phyloP scores from a whole-genome alignment of 2,329 filamentous ascomycete species.

The Aspergillus sp. region DNA sequence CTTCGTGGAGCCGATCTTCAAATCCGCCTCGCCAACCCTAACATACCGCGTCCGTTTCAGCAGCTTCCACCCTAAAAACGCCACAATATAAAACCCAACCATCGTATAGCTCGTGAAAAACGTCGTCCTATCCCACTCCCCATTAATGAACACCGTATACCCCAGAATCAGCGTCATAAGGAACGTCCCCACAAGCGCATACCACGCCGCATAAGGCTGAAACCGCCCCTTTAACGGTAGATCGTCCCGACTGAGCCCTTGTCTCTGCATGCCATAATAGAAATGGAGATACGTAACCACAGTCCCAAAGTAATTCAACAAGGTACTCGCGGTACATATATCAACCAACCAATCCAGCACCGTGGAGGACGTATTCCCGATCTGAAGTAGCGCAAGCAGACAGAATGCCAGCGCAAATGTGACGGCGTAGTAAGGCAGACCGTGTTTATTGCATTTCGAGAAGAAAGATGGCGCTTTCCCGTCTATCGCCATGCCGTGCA shows the following conservation, averaged over 20 bases:
- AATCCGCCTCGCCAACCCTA: constrained; percentile 57
- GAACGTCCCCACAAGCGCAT: constrained; percentile 60
- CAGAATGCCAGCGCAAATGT: background rate
- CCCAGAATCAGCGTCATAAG: constrained; percentile 71
- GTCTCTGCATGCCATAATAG: constrained; percentile 61
- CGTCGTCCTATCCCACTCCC: constrained; percentile 61
- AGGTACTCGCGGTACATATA: background rate
- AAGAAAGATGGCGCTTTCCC: background rate
- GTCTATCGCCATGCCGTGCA: background rate
- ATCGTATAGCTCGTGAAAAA: constrained; percentile 71
- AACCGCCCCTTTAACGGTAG: constrained; percentile 67
- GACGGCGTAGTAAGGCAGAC: constrained; percentile 1
- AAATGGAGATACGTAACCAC: constrained; percentile 67
- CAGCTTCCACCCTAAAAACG: constrained; percentile 69
- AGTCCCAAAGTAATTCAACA: background rate
- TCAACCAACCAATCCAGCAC: constrained; percentile 2
- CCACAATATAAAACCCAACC: constrained; percentile 63
- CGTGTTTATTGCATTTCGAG: background rate
- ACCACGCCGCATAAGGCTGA: constrained; percentile 71
- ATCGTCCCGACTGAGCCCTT: constrained; percentile 64
- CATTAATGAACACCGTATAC: constrained; percentile 68
- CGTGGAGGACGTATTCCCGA: background rate
- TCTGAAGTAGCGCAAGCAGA: background rate
- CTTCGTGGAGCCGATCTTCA: constrained; percentile 35
- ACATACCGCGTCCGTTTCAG: constrained; percentile 59